phyloP scores from a whole-genome alignment of 2,329 filamentous ascomycete species.

The Ascochyta lentis region DNA sequence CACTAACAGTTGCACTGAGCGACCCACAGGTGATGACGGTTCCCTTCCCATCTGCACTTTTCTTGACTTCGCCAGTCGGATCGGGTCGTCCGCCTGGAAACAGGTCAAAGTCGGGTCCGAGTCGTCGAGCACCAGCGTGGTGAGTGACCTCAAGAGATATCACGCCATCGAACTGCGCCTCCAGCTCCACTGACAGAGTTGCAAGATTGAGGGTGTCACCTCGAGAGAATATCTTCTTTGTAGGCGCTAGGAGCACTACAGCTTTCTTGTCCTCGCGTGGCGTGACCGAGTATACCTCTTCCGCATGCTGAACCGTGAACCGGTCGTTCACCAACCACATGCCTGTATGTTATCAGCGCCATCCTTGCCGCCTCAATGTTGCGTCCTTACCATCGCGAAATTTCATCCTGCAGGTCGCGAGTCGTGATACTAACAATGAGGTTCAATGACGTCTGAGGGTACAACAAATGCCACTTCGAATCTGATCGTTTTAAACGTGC shows the following conservation, averaged over 20 bases:
- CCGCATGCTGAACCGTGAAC: constrained; percentile 68
- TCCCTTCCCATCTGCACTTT: constrained; percentile 46
- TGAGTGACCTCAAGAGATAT: constrained; percentile 66
- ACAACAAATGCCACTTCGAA: background rate
- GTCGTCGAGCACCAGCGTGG: constrained; percentile 61
- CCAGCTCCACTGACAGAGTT: constrained; percentile 63
- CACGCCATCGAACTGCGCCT: constrained; percentile 65
- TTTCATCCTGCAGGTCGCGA: constrained; percentile 55
- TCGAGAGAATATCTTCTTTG: constrained; percentile 60
- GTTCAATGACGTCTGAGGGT: constrained; percentile 10
- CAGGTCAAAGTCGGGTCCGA: constrained; percentile 65
- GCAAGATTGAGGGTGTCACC: constrained; percentile 64
- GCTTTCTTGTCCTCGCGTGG: constrained; percentile 55
- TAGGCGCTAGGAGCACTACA: constrained; percentile 64
- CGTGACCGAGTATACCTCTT: constrained; percentile 65
- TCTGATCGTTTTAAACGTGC: constrained; percentile 9
- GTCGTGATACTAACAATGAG: background rate
- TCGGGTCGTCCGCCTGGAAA: constrained; percentile 60
- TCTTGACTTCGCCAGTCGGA: constrained; percentile 47
- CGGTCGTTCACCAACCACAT: constrained; percentile 72
- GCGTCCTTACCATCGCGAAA: constrained; percentile 62
- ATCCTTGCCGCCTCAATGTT: background rate
- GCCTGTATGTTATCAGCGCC: constrained; percentile 39
- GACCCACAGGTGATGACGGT: constrained; percentile 61
- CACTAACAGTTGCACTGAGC: constrained; percentile 60